Evolutionary conservation across 176 grass and related monocot genomes (phyloP).

Genomic region (Triticum turgidum): DNA sequence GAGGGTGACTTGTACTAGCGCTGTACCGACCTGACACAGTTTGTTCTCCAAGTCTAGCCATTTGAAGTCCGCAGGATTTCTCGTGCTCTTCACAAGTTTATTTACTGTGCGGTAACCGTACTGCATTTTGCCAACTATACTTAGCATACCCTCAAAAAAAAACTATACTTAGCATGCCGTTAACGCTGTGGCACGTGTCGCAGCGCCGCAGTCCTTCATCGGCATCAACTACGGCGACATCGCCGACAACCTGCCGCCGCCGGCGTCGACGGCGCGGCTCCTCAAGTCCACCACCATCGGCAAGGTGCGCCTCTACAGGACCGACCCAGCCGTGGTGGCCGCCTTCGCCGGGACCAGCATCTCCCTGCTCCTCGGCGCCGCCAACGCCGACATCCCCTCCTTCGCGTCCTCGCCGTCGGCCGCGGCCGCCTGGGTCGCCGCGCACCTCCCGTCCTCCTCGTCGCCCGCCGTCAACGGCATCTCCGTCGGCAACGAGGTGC

Average conservation of each 20-base stretch:
- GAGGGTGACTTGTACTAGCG: conserved; percentile 9
- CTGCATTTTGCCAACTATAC: background rate
- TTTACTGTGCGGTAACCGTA: background rate
- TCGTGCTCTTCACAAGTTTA: background rate
- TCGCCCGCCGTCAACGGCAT: conserved; percentile 49
- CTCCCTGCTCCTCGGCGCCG: conserved; percentile 75
- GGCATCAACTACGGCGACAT: conserved; percentile 93
- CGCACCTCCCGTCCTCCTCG: conserved; percentile 55
- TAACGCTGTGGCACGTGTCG: background rate
- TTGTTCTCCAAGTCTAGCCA: too few relatives aligned
- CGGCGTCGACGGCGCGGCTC: conserved; percentile 56
- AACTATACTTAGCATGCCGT: background rate
- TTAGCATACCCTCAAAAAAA: too few relatives aligned
- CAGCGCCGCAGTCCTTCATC: conserved; percentile 77
- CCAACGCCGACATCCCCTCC: conserved; percentile 76
- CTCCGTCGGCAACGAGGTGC: conserved; percentile 85
- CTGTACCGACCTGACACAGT: background rate
- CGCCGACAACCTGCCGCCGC: conserved; percentile 87
- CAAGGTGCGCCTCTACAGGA: conserved; percentile 88
- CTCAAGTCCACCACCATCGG: conserved; percentile 72
- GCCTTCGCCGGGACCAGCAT: conserved; percentile 75
- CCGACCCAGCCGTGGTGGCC: conserved; percentile 57
- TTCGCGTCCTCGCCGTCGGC: conserved; percentile 61
- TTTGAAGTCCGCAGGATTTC: too few relatives aligned
- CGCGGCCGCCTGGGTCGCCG: conserved; percentile 62